These are phyloP conservation scores for Fusarium xyrophilum DNA, from an alignment of 2,329 filamentous ascomycete species.

Conservation along the genomic window DNA sequence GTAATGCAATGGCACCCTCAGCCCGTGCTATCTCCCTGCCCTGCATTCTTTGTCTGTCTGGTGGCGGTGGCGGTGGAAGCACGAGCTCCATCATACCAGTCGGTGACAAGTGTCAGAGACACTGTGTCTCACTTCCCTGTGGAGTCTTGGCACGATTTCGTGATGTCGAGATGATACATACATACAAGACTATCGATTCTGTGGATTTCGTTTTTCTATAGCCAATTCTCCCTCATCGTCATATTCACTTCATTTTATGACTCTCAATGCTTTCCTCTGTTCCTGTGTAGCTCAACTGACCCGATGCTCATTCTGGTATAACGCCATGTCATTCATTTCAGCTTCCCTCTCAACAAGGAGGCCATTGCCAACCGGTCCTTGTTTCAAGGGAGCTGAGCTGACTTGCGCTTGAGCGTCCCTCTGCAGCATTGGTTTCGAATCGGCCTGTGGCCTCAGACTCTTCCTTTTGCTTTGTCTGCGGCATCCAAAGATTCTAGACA, in stretches of 20 bases:
- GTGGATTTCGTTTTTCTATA: constrained; percentile 29
- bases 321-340: background rate
- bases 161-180: constrained; percentile 1
- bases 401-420: background rate
- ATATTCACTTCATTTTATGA: background rate
- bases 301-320: background rate
- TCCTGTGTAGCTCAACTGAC: background rate
- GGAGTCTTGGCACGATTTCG: background rate
- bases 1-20: background rate
- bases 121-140: constrained; percentile 25
- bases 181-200: constrained; percentile 11
- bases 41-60: constrained; percentile 25
- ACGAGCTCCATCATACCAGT: constrained; percentile 25
- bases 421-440: background rate
- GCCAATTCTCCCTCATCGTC: constrained; percentile 8
- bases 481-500: constrained; percentile 16
- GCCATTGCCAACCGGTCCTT: background rate
- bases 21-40: constrained; percentile 6
- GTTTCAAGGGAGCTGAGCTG: background rate
- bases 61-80: constrained; percentile 11
- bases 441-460: background rate
- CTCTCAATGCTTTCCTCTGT: background rate
- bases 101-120: constrained; percentile 3
- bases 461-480: background rate
- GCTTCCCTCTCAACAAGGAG: background rate